Percentiles rank a stretch among this genome's conserved stretches.
These are phyloP conservation scores for Ceratocystis lukuohia DNA, from an alignment of 2,329 filamentous ascomycete species.

Conservation along the genomic window DNA sequence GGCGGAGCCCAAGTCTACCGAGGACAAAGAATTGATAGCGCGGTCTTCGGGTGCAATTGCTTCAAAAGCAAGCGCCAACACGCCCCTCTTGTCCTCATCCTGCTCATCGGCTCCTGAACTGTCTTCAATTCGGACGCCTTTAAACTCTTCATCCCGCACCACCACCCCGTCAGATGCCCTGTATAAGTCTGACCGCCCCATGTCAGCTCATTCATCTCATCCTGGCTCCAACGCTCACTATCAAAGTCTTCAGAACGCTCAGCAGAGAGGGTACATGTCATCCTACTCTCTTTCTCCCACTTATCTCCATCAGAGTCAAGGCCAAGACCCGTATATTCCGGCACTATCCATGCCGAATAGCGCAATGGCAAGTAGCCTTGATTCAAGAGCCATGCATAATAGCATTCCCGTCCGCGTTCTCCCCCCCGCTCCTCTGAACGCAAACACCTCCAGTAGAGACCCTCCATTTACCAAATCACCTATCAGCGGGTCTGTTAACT, in stretches of 20 bases:
- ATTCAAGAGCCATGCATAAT: not conserved
- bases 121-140: not conserved
- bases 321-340: not conserved
- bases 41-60: not conserved
- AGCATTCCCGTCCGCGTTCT: slow-evolving; percentile 25
- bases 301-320: not conserved
- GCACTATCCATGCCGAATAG: not conserved
- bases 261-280: not conserved
- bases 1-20: slow-evolving; percentile 32
- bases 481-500: slow-evolving; percentile 53
- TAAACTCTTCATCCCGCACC: not conserved
- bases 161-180: not conserved
- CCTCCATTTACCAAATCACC: slow-evolving; percentile 14
- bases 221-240: not conserved
- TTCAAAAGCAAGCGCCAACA: not conserved
- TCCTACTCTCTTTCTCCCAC: not conserved
- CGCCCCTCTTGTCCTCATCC: not conserved
- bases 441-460: not conserved
- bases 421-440: too few species aligned
- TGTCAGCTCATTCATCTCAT: not conserved
- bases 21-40: not conserved
- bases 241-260: not conserved
- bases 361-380: not conserved
- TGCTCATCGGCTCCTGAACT: not conserved
- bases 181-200: not conserved